Evolutionary conservation across 768 basidiomycete species (phyloP), one percentile per base, ranked within the genome.

Genomic region (Tulasnella sp.): DNA sequence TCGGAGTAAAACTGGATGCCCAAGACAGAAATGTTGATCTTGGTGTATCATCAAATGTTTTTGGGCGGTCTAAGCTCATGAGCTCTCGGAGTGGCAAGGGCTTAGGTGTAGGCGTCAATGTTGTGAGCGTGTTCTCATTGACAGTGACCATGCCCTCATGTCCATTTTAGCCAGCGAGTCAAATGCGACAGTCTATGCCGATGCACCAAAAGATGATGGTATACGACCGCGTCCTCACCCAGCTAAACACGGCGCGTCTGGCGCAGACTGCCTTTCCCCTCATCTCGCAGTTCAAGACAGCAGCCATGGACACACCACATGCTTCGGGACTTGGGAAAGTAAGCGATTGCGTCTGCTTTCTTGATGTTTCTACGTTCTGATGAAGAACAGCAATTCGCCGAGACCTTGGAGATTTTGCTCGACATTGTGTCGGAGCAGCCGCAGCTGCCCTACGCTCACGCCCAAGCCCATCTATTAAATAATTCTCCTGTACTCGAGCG

Each of bases 181-280:
- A 60, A 32, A 61, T 60, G 21, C 23, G 35, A 15, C 49, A 51
- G 39, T 39, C 49, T 32, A 59, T 65, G 36, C 61, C 64, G 50
- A 66, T 66, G 83, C 91, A 93, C 68, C 81, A 77, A 69, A 88
- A 87, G 70, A 92, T 97, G 92, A 89, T 97, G 85, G 83, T 81
- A 11, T 99, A 97, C 67, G 87, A 93, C 72, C 80, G 81, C 46
- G 82, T 86, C 31, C 73, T 97, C 40, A 73, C 77, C 6, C 81
- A 87, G 21, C 72, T 97, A 49, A 92, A 96, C 71, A 69, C 74
- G 36, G 78, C 86, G 0, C 74, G 91, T 40, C 70, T 83, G 15
- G 78, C 82, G 2, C 83, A 80, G 15, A 80, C 75, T 4, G 87
- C 83, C 1, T 90, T 77, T 67, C 86, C 87, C 5, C 75, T 91